Conservation (phyloP, 371 early-diverging fungal species). For the Choanephora cucurbitarum region DNA sequence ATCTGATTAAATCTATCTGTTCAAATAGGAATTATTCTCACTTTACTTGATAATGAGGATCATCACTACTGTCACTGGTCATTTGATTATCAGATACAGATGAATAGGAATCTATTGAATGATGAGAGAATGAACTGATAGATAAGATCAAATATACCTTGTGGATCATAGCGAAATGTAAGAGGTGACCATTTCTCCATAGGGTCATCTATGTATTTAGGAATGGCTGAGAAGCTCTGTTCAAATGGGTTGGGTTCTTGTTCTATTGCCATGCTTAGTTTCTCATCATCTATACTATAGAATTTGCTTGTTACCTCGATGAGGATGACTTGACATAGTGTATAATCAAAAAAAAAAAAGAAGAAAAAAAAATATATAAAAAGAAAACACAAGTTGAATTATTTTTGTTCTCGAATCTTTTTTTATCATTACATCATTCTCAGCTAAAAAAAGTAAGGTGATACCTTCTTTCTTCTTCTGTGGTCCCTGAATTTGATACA, state of each 20-base stretch:
- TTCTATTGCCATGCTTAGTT: slow-evolving; percentile 37
- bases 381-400: too few species aligned
- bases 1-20: too few species aligned
- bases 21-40: too few species aligned
- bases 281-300: too few species aligned
- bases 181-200: slow-evolving; percentile 5
- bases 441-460: slow-evolving; percentile 3
- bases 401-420: not conserved
- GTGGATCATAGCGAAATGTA: slow-evolving; percentile 14
- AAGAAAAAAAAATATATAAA: slow-evolving; percentile 1
- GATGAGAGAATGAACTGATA: too few species aligned
- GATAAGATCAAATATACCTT: too few species aligned
- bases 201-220: not conserved
- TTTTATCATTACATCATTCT: slow-evolving; percentile 12
- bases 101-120: slow-evolving; percentile 8
- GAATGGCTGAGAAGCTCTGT: slow-evolving; percentile 65
- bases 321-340: not conserved
- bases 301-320: too few species aligned
- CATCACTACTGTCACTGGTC: slow-evolving; percentile 9
- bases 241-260: slow-evolving; percentile 88
- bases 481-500: slow-evolving; percentile 2
- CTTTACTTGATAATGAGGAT: not conserved
- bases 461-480: not conserved
- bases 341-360: not conserved
- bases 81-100: slow-evolving; percentile 8